These are phyloP conservation scores for Cordyceps tenuipes DNA, from an alignment of 2,329 filamentous ascomycete genomes.

Conservation along the genomic window DNA sequence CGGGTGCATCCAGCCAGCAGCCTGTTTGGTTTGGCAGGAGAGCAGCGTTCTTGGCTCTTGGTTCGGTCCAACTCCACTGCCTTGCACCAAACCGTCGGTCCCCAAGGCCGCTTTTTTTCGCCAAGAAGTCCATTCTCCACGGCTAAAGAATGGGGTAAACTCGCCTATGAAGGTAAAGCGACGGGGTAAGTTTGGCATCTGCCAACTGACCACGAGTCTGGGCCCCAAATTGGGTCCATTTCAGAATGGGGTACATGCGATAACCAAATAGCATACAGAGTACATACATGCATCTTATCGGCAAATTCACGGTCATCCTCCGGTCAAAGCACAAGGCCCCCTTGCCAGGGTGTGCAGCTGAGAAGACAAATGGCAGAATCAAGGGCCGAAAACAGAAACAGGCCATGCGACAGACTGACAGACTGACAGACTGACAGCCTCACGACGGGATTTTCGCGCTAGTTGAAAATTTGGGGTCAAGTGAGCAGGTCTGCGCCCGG, in stretches of 20 bases:
- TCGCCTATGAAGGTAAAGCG: no score
- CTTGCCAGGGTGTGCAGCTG: background rate
- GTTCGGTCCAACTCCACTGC: background rate
- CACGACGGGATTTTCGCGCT: background rate
- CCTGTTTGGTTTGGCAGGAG: no score
- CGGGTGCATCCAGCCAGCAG: no score
- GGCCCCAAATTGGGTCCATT: background rate
- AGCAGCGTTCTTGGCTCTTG: background rate
- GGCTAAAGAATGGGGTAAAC: background rate
- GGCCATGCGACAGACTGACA: background rate
- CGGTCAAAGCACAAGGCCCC: background rate
- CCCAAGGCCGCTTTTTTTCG: background rate
- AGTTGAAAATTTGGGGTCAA: background rate
- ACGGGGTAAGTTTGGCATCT: no score
- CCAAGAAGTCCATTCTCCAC: conserved; percentile 2
- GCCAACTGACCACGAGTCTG: background rate
- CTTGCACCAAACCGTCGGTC: no score
- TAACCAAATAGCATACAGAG: no score
- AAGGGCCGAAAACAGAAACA: background rate
- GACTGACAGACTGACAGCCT: background rate
- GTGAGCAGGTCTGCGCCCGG: background rate
- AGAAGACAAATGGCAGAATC: background rate
- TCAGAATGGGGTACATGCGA: background rate
- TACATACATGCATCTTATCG: no score
- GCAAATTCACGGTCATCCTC: background rate